Conservation (phyloP, 2,329 filamentous ascomycete genomes). For the Emergomyces orientalis region DNA sequence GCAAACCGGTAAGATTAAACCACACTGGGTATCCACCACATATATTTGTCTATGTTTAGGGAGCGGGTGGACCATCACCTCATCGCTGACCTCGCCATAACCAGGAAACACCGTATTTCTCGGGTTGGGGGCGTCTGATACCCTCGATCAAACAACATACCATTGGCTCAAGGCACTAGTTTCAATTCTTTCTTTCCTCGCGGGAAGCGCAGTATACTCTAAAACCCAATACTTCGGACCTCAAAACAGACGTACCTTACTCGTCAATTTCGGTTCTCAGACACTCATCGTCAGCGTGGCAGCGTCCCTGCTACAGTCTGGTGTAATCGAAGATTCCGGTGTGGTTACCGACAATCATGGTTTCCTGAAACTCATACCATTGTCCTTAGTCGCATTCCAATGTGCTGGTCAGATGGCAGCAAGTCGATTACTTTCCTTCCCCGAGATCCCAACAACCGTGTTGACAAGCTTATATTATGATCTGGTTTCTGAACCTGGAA, state of each 20-base stretch:
- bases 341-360: slow-evolving; percentile 11
- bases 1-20: slow-evolving; percentile 35
- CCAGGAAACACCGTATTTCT: slow-evolving; percentile 42
- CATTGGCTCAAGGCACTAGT: slow-evolving; percentile 39
- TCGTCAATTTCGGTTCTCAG: slow-evolving; percentile 36
- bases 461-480: slow-evolving; percentile 41
- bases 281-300: slow-evolving; percentile 32
- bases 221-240: slow-evolving; percentile 30
- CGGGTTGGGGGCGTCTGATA: slow-evolving; percentile 36
- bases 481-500: slow-evolving; percentile 34
- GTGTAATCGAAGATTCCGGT: slow-evolving; percentile 29
- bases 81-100: background rate
- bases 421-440: slow-evolving; percentile 33
- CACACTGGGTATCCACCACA: background rate
- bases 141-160: slow-evolving; percentile 31
- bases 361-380: slow-evolving; percentile 35
- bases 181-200: slow-evolving; percentile 35
- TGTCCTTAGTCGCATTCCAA: slow-evolving; percentile 38
- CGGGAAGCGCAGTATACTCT: slow-evolving; percentile 35
- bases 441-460: slow-evolving; percentile 40
- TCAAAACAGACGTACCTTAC: slow-evolving; percentile 29
- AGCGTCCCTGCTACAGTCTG: slow-evolving; percentile 31
- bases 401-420: slow-evolving; percentile 37
- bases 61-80: background rate
- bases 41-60: background rate